Conservation (phyloP, 495 filamentous ascomycete genomes). For the Penicillium canescens region DNA sequence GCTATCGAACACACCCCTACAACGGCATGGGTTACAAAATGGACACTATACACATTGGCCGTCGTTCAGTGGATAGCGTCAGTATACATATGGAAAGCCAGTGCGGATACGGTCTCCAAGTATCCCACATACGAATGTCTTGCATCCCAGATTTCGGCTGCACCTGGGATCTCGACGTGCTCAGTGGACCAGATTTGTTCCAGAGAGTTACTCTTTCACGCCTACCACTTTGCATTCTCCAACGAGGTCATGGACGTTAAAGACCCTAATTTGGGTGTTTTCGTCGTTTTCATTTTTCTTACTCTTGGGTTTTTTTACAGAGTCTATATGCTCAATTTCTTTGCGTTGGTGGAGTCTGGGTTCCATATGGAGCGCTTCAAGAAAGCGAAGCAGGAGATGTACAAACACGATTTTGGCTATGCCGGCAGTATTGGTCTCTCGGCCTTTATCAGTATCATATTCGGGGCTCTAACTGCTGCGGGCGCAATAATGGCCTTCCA, state of each 20-base stretch:
- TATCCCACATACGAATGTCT: neutral
- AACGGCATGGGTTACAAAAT: neutral
- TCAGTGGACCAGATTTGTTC: neutral
- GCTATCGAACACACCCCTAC: neutral
- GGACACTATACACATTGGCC: neutral
- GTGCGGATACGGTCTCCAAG: neutral
- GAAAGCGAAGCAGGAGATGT: too few relatives aligned
- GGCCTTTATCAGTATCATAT: too few relatives aligned
- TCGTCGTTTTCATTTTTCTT: neutral
- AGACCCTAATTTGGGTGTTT: too few relatives aligned
- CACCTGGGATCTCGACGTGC: neutral
- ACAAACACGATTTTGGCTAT: too few relatives aligned
- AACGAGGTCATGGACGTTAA: too few relatives aligned
- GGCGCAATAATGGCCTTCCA: neutral
- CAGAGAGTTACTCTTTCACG: neutral
- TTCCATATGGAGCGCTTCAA: too few relatives aligned
- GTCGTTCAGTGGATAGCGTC: neutral
- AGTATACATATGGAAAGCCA: neutral
- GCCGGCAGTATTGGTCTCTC: too few relatives aligned
- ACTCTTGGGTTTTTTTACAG: neutral
- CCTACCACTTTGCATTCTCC: too few relatives aligned
- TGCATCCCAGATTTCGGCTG: neutral
- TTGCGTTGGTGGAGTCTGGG: too few relatives aligned
- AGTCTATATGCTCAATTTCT: too few relatives aligned
- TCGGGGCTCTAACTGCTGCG: too few relatives aligned